Evolutionary conservation across 768 basidiomycete species (phyloP).

Genomic region (Galerina marginata): DNA sequence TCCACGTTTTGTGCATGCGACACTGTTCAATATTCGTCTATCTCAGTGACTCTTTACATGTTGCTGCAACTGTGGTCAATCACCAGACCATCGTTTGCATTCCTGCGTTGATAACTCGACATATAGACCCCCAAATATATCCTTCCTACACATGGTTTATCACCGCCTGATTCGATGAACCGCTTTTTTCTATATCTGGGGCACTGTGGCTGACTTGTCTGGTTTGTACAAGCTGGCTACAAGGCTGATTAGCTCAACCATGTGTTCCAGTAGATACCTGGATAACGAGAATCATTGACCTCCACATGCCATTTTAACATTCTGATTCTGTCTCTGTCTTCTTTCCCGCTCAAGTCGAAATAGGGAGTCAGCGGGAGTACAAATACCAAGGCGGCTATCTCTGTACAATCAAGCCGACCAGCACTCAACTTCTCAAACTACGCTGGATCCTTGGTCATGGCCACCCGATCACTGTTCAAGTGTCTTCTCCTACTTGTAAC

Average conservation of each 20-base stretch:
- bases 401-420: constrained; percentile 2
- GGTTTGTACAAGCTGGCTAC: constrained; percentile 3
- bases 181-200: constrained; percentile 3
- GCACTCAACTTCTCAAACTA: neutral
- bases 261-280: constrained; percentile 7
- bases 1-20: no score
- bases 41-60: no score
- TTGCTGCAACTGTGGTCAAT: neutral
- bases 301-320: constrained; percentile 6
- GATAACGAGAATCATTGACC: neutral
- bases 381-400: constrained; percentile 14
- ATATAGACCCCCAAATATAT: constrained; percentile 16
- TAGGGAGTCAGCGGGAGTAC: constrained; percentile 9
- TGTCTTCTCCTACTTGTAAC: constrained; percentile 31
- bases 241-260: neutral
- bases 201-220: neutral
- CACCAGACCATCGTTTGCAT: neutral
- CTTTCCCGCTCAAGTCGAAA: neutral
- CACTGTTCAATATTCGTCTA: no score
- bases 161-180: constrained; percentile 21
- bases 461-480: constrained; percentile 20
- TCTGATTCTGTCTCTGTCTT: constrained; percentile 9
- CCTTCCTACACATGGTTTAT: constrained; percentile 17
- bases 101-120: neutral
- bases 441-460: constrained; percentile 17